Conservation (phyloP, 1,284 basidiomycete genomes). For the Ceratobasidium sp. region DNA sequence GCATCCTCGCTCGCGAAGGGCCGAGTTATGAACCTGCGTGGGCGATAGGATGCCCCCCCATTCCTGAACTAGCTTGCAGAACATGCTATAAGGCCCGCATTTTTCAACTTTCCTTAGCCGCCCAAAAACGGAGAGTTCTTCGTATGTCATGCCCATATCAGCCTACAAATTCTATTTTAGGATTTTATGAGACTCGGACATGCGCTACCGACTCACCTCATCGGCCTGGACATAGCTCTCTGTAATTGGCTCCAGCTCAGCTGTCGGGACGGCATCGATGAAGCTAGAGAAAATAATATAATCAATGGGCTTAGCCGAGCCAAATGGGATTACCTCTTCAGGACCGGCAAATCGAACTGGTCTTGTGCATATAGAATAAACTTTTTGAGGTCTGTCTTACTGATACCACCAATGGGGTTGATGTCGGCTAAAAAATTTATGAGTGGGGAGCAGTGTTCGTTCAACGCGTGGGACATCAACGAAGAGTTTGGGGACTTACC, state of each 20-base stretch:
- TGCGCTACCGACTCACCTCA: constrained; percentile 69
- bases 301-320: constrained; percentile 16
- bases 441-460: constrained; percentile 15
- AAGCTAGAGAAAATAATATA: constrained; percentile 69
- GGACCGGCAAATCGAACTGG: constrained; percentile 87
- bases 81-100: constrained; percentile 97
- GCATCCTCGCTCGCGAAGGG: neutral
- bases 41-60: constrained; percentile 80
- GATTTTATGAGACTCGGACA: constrained; percentile 2
- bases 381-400: constrained; percentile 96
- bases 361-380: constrained; percentile 90
- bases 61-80: constrained; percentile 92
- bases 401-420: constrained; percentile 98
- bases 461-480: neutral
- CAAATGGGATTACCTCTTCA: constrained; percentile 71
- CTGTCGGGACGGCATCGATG: constrained; percentile 91
- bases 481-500: constrained; percentile 62
- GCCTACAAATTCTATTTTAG: constrained; percentile 64
- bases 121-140: constrained; percentile 95
- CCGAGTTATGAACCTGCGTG: constrained; percentile 68
- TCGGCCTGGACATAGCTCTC: constrained; percentile 95
- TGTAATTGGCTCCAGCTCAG: constrained; percentile 96
- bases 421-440: constrained; percentile 79
- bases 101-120: constrained; percentile 96
- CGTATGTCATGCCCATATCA: constrained; percentile 99